Base-by-base conservation (phyloP, 768 basidiomycete genomes). In the Lactarius vividus region DNA sequence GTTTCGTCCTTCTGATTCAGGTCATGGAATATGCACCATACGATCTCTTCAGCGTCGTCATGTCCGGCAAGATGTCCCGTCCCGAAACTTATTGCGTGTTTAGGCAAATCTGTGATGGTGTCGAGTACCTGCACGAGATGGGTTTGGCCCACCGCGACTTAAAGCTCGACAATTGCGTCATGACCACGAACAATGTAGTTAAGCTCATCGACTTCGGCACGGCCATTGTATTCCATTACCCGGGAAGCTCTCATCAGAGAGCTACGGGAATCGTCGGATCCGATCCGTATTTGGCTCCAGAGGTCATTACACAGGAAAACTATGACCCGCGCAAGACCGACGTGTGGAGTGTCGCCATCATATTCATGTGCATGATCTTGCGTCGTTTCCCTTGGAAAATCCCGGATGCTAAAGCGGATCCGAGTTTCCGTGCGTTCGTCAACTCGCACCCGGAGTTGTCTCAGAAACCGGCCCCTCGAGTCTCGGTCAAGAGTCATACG, bases 141-240 rank as follows among this genome's bases (percentile, higher is more conserved):
- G 97, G 97, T 31, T 88, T 98, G 59, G 97, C 97, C 6, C 97
- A 99, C 74, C 92, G 97, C 54, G 97, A 99, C 77, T 87, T 99
- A 79, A 99, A 99, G 78, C 90, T 99, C 66, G 97, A 99, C 81
- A 99, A 99, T 76, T 98, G 97, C 77, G 97, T 99, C 80, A 97
- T 99, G 93, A 96, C 92, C n/a, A 81, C 81, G 3, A 83, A 89
- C 73, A 94, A 98, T 74, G 85, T 97, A 71, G 93, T 99, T 81
- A 99, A 99, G 76, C 85, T 99, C 70, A 99, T 99, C 79, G 97
- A 99, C 78, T 99, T 99, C 79, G 97, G 97, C 60, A 99, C 97
- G 6, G 97, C 97, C n/a, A 95, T 95, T 69, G 96, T 99, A 66
- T 99, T 99, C 79, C 94, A 97, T 71, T 99, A 98, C 74, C 97